Evolutionary conservation across 176 grass and related monocot genomes (phyloP), one percentile per base, ranked within the genome.

Genomic region (Oryza longistaminata): DNA sequence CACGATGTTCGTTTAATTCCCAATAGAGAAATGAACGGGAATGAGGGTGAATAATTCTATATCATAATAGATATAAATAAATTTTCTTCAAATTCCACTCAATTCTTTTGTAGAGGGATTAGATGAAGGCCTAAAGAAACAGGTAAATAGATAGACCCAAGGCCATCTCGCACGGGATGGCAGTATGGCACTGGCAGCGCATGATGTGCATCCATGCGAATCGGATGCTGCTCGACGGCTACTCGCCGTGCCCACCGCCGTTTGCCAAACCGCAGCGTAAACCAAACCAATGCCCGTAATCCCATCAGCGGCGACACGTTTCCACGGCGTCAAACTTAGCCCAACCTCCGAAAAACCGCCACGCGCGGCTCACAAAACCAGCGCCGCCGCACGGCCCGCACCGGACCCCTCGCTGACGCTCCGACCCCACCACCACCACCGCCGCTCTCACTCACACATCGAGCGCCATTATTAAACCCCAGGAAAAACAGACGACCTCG

Each of bases 391-490:
- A 53, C 39, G 39, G 39, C 39, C 39, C 39, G 39, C 39, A 40
- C 39, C 39, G 39, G n/a, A 62, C 58, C 2, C 2, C 21, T 24
- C 58, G n/a, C 58, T 62, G 58, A 62, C 58, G 8, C n/a, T 62
- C 3, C 21, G 42, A 15, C 73, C 5, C 1, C 61, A 31, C 66
- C 61, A 31, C 66, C 80, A 58, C 37, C 61, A 31, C 66, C 80
- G 42, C 37, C 37, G 52, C 21, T 61, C 58, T 11, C 52, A 15
- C 50, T 55, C 52, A 9, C 52, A 9, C 58, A 24, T 24, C 55
- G 55, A 22, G 7, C 50, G 17, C 68, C 64, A 58, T 15, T 80
- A 81, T 73, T 73, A 89, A 85, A 69, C 67, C 67, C 15, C 40
- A 21, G 40, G 15, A 11, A 52, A 49, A 64, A 21, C 52, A 42